Evolutionary conservation across 805 yeast genomes (phyloP).

Genomic region (Suhomyces sp.): DNA sequence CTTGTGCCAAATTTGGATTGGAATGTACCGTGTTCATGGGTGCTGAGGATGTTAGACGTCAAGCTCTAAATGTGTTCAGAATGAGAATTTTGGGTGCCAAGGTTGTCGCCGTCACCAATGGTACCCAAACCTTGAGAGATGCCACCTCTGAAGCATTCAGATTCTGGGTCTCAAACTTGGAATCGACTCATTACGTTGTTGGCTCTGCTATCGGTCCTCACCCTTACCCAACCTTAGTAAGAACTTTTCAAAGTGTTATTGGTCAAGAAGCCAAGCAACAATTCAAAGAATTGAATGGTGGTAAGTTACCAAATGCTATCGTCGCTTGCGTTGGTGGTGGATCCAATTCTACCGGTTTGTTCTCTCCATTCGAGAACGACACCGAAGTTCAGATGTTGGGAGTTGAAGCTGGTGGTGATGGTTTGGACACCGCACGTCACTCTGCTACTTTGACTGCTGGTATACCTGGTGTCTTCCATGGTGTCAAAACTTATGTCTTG

Average conservation of each 20-base stretch:
- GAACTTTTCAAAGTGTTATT: slow-evolving; percentile 97
- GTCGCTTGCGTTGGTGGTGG: slow-evolving; percentile 99
- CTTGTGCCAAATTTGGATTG: slow-evolving; percentile 89
- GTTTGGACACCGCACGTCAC: slow-evolving; percentile 82
- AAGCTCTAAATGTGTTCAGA: slow-evolving; percentile 96
- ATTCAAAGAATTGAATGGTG: slow-evolving; percentile 73
- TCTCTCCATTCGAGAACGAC: slow-evolving; percentile 89
- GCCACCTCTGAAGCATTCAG: slow-evolving; percentile 98
- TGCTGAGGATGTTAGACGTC: slow-evolving; percentile 98
- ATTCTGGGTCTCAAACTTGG: slow-evolving; percentile 86
- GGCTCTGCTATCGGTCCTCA: slow-evolving; percentile 99
- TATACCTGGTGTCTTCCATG: slow-evolving; percentile 96
- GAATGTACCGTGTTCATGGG: slow-evolving; percentile 97
- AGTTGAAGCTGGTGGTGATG: slow-evolving; percentile 99
- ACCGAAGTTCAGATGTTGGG: slow-evolving; percentile 77
- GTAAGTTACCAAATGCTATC: slow-evolving; percentile 85
- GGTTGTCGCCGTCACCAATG: slow-evolving; percentile 89
- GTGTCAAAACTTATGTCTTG: slow-evolving; percentile 90
- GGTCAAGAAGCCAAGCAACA: slow-evolving; percentile 94
- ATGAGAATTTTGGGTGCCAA: slow-evolving; percentile 96
- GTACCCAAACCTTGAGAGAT: slow-evolving; percentile 94
- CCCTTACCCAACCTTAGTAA: slow-evolving; percentile 96
- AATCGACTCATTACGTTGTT: slow-evolving; percentile 88
- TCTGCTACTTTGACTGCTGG: slow-evolving; percentile 97
- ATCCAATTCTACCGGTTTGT: slow-evolving; percentile 93